These are phyloP conservation scores for Penicillium diatomitis DNA, from an alignment of 495 filamentous ascomycete genomes.

Conservation along the genomic window DNA sequence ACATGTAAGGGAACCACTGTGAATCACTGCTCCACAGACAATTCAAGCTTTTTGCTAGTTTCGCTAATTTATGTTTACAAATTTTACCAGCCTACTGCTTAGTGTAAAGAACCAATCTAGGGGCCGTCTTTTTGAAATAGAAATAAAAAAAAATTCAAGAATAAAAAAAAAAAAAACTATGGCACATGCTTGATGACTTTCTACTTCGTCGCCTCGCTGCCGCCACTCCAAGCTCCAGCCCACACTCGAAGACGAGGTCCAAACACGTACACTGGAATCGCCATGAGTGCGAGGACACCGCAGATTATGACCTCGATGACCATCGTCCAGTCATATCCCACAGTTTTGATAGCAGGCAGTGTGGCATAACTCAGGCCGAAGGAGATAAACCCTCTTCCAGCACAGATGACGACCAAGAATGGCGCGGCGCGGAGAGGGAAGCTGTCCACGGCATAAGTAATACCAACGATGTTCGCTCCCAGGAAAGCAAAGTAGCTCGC, in stretches of 20 bases:
- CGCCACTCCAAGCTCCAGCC: conserved; percentile 1
- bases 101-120: too few species aligned
- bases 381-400: conserved; percentile 14
- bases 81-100: too few species aligned
- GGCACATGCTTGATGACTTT: neutral
- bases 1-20: too few species aligned
- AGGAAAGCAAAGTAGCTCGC: conserved; percentile 19
- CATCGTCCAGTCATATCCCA: conserved; percentile 54
- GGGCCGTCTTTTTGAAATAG: neutral
- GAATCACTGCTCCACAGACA: too few species aligned
- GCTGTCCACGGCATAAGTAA: conserved; percentile 20
- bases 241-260: conserved; percentile 1
- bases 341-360: conserved; percentile 64
- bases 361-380: conserved; percentile 60
- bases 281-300: conserved; percentile 1
- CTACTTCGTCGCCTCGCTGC: neutral
- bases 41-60: too few species aligned
- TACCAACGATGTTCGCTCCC: conserved; percentile 16
- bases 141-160: neutral
- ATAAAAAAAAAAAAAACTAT: conserved; percentile 1
- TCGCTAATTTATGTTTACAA: too few species aligned
- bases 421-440: conserved; percentile 15
- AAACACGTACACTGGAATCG: conserved; percentile 7
- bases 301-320: conserved; percentile 8
- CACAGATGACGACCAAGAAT: conserved; percentile 18